Percentiles rank a stretch among this genome's conserved stretches.
phyloP scores from a whole-genome alignment of 768 basidiomycete species.

The Boletus rubropictus region DNA sequence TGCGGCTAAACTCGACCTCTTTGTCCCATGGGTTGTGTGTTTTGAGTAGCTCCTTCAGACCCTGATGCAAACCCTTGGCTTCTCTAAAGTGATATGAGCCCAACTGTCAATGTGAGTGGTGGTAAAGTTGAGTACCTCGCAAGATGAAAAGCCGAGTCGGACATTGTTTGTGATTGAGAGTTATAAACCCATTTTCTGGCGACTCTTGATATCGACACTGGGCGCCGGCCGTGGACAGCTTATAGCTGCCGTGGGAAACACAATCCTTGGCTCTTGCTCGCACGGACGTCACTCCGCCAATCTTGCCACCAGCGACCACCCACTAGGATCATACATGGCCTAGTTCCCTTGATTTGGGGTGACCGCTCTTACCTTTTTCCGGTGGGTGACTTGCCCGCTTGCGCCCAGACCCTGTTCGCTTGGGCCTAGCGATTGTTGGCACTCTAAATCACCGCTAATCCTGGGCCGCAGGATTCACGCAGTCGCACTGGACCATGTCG shows the following conservation, averaged over 20 bases:
- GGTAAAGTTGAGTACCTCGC: constrained; percentile 26
- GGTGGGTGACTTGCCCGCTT: not conserved
- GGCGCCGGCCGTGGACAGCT: constrained; percentile 8
- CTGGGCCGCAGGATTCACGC: not conserved
- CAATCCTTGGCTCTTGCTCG: not conserved
- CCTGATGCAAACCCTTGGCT: constrained; percentile 69
- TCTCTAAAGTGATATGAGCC: constrained; percentile 45
- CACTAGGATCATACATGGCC: not conserved
- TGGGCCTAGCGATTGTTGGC: not conserved
- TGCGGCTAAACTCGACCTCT: constrained; percentile 81
- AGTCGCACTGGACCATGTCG: not conserved
- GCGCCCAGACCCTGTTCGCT: not conserved
- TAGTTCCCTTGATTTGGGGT: not conserved
- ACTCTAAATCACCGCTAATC: not conserved
- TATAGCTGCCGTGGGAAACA: constrained; percentile 22
- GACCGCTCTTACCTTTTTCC: not conserved
- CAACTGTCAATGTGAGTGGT: constrained; percentile 1
- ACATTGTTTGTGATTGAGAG: constrained; percentile 26
- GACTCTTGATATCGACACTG: constrained; percentile 12
- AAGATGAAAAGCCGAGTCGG: constrained; percentile 36
- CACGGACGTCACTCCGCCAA: not conserved
- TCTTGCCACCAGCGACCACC: not conserved
- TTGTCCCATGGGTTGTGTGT: constrained; percentile 74
- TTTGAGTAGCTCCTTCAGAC: constrained; percentile 70
- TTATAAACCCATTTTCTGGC: constrained; percentile 24